Conservation (phyloP, 305 asterid genomes). For the Rubia peregrina region DNA sequence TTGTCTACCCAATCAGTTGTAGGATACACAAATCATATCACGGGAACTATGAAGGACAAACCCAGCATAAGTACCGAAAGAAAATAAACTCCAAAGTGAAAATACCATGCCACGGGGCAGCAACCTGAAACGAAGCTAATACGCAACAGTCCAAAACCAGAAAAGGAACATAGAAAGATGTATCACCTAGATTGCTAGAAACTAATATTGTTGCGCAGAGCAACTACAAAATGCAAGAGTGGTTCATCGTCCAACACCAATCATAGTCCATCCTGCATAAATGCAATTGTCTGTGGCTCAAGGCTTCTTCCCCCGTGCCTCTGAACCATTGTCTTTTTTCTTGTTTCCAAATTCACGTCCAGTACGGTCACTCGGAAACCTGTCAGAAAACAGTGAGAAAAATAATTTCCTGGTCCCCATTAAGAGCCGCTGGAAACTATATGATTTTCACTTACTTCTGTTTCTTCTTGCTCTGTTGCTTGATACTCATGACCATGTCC, state of each 20-base stretch:
- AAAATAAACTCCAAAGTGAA: constrained; percentile 25
- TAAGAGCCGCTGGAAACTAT: neutral
- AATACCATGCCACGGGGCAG: constrained; percentile 37
- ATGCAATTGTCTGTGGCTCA: constrained; percentile 19
- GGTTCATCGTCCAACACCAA: constrained; percentile 14
- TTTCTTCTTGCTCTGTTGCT: constrained; percentile 57
- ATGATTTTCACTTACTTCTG: constrained; percentile 38
- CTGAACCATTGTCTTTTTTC: constrained; percentile 43
- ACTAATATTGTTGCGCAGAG: constrained; percentile 31
- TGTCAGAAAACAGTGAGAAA: constrained; percentile 28
- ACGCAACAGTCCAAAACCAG: constrained; percentile 29
- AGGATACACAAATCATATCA: constrained; percentile 3
- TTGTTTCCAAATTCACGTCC: constrained; percentile 55
- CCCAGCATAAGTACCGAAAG: constrained; percentile 48
- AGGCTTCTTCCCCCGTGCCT: constrained; percentile 55
- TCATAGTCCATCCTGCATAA: constrained; percentile 24
- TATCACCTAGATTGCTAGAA: constrained; percentile 30
- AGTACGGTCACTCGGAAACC: constrained; percentile 45
- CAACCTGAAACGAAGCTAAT: constrained; percentile 47
- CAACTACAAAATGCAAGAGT: constrained; percentile 17
- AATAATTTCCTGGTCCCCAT: constrained; percentile 19
- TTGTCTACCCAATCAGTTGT: neutral
- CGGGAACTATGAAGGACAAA: constrained; percentile 13
- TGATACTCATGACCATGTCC: constrained; percentile 71
- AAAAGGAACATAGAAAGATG: constrained; percentile 29